A percentile compares a stretch with the other conserved stretches of the same genome.
phyloP scores from a whole-genome alignment of 208 protist genomes.

The Trypanosoma avium region DNA sequence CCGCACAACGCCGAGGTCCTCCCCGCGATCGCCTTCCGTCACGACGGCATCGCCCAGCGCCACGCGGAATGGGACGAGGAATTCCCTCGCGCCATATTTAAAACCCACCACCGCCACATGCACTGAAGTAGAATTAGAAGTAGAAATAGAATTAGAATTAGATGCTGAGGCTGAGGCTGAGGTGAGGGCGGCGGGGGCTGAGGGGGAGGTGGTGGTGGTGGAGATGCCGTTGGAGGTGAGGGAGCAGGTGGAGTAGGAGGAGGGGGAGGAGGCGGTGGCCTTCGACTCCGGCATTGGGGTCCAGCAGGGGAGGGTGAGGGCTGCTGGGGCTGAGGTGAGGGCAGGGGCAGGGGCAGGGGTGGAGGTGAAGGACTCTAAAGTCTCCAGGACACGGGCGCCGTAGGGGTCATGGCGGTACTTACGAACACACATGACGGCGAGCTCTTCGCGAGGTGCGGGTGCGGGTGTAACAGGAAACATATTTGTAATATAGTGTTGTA shows the following conservation, averaged over 20 bases:
- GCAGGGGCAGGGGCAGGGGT: constrained; percentile 7
- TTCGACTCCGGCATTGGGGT: not conserved
- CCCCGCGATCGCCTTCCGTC: constrained; percentile 75
- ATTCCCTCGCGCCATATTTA: constrained; percentile 75
- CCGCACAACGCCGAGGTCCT: constrained; percentile 65
- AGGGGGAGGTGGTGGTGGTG: too few relatives aligned
- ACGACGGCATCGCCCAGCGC: constrained; percentile 46
- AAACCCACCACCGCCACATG: constrained; percentile 25
- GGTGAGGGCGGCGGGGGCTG: not conserved
- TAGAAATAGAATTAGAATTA: not conserved
- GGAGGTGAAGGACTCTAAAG: constrained; percentile 12
- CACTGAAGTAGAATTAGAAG: not conserved
- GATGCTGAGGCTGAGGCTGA: not conserved
- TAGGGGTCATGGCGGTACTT: constrained; percentile 73
- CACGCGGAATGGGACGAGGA: constrained; percentile 35
- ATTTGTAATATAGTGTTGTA: not conserved
- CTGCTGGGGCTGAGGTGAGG: not conserved
- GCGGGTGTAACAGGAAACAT: constrained; percentile 4
- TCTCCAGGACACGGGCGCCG: constrained; percentile 33
- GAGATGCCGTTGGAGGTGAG: too few relatives aligned
- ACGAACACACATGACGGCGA: not conserved
- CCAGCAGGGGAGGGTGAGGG: not conserved
- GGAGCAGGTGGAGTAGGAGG: too few relatives aligned
- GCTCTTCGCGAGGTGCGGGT: not conserved
- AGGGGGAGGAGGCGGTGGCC: not conserved